Percentiles rank a stretch among this genome's conserved stretches.
phyloP scores from a whole-genome alignment of 345 rosid species.

The Eucalyptus cloeziana region DNA sequence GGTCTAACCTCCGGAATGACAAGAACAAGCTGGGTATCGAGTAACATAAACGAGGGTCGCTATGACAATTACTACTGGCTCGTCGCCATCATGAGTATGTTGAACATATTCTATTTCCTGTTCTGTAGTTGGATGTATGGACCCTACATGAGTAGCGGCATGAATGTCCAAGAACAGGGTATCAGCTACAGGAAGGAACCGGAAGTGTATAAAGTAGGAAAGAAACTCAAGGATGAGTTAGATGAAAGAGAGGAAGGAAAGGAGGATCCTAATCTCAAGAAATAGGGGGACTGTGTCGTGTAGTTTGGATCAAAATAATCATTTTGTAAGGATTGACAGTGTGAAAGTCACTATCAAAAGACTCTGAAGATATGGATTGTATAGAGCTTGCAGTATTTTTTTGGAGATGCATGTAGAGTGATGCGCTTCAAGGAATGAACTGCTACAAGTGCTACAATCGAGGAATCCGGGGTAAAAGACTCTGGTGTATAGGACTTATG shows the following conservation, averaged over 20 bases:
- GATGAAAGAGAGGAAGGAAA: neutral
- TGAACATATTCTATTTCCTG: conserved; percentile 50
- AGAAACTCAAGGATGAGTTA: neutral
- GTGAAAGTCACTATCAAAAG: neutral
- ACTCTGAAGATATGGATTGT: neutral
- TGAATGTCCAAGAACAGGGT: conserved; percentile 10
- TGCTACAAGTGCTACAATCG: neutral
- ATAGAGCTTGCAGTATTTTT: neutral
- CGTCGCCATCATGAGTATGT: conserved; percentile 36
- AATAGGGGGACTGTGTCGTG: neutral
- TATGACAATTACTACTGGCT: conserved; percentile 73
- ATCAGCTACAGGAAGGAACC: conserved; percentile 10
- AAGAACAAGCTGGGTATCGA: conserved; percentile 58
- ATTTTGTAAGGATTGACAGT: neutral
- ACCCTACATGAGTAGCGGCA: conserved; percentile 27
- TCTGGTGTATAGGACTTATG: neutral
- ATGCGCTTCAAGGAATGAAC: neutral
- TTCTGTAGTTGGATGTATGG: conserved; percentile 77
- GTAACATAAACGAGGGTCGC: conserved; percentile 57
- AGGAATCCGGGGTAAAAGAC: neutral
- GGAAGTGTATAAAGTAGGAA: neutral
- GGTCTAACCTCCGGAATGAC: conserved; percentile 24
- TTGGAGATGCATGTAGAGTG: neutral
- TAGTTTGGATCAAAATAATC: neutral
- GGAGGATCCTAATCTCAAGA: neutral